These are phyloP conservation scores for Elsinoe necatrix DNA, from an alignment of 2,329 filamentous ascomycete genomes.

Conservation along the genomic window DNA sequence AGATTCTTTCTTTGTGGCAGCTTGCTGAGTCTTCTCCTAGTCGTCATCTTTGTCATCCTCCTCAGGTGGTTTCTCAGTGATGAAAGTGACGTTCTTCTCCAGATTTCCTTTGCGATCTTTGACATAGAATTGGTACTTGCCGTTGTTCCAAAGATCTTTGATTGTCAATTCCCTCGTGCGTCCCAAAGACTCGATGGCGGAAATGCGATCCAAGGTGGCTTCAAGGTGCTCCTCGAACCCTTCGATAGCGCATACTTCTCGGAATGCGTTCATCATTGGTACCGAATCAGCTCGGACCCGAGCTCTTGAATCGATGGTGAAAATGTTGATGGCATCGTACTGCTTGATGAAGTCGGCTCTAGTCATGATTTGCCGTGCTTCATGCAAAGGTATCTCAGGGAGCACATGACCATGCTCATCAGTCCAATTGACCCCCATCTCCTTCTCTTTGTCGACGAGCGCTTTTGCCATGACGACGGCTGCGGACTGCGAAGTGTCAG, in stretches of 20 bases:
- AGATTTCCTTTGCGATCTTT: constrained; percentile 40
- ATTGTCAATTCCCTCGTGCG: constrained; percentile 91
- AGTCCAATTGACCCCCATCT: constrained; percentile 53
- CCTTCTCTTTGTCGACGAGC: constrained; percentile 72
- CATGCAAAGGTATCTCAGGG: constrained; percentile 71
- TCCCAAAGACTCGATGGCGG: constrained; percentile 87
- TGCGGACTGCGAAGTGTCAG: constrained; percentile 51
- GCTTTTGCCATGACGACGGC: constrained; percentile 90
- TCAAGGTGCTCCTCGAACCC: constrained; percentile 79
- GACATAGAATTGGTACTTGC: constrained; percentile 62
- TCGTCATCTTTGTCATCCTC: constrained; percentile 24
- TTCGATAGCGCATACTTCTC: constrained; percentile 65
- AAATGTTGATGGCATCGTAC: constrained; percentile 90
- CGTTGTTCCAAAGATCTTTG: constrained; percentile 82
- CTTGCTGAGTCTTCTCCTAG: constrained; percentile 16
- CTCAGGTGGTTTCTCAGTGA: constrained; percentile 26
- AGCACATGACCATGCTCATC: constrained; percentile 61
- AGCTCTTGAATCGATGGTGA: constrained; percentile 81
- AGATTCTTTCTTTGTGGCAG: not conserved
- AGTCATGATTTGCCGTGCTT: constrained; percentile 88
- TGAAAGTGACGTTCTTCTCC: constrained; percentile 41
- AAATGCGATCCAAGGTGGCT: constrained; percentile 73
- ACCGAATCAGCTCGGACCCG: constrained; percentile 88
- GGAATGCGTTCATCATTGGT: constrained; percentile 90
- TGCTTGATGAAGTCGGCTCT: constrained; percentile 86